Evolutionary conservation across 305 asterid genomes (phyloP), one percentile per base, ranked within the genome.

Genomic region (Euphrasia arctica): DNA sequence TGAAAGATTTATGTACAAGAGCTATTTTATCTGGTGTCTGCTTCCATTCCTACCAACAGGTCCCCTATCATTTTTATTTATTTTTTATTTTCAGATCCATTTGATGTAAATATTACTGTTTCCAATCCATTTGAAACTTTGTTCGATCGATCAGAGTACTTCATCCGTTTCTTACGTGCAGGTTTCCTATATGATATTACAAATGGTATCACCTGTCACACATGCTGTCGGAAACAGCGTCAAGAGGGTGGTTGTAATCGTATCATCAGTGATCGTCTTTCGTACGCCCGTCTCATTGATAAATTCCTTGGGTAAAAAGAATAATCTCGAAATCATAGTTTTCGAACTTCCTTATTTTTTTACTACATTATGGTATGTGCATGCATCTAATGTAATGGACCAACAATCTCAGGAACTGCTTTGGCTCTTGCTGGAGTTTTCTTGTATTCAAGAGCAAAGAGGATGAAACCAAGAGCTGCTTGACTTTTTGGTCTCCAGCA

Each of bases 221-320:
- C 96, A 91, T 50, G 89, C 97, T 3, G 96, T 91, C 9, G 96
- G 96, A 52, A 88, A 91, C 78, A 80, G 96, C 67, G 82, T 80
- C 76, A 91, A 91, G 79, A 77, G 96, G 75, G 94, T 86, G 48
- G 95, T 88, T 45, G 91, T 91, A 60, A 86, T 91, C 63, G 94
- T 82, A 54, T 79, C 96, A 58, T 83, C 94, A 0, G 78, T 86
- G 7, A 75, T 88, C 79, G 82, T 89, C 87, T 91, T 91, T 61
- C 89, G 62, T 32, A 88, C 90, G 9, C 89, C 88, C 0, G 90
- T 83, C 31, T 85, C 90, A 4, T 77, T 66, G 11, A 55, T 78
- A 11, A 91, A 86, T 70, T 69, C 91, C n/a, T 62, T 84, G 8
- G 96, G 97, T 85, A 83, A 3, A n/a, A 28, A n/a, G n/a, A 2